Conservation (phyloP, 176 grass and related monocot genomes). For the Triticum aestivum region DNA sequence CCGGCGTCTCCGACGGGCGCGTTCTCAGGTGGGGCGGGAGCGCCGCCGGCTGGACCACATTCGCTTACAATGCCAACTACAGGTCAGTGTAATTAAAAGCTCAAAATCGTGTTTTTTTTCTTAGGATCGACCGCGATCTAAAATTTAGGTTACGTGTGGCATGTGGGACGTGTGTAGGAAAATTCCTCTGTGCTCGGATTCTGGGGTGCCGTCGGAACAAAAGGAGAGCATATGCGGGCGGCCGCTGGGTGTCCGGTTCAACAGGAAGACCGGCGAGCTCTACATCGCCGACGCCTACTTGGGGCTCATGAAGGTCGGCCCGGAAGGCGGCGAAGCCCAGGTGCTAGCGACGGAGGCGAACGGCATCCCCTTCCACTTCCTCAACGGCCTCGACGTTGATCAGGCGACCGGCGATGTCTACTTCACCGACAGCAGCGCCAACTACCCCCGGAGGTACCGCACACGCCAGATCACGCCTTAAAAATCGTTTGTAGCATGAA, state of each 20-base stretch:
- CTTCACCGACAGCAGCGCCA: constrained; percentile 64
- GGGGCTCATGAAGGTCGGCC: constrained; percentile 46
- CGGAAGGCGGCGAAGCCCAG: constrained; percentile 30
- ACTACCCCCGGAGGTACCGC: background rate
- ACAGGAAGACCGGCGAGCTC: constrained; percentile 46
- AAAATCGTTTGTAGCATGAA: too few species aligned
- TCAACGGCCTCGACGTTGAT: constrained; percentile 57
- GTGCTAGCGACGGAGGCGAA: constrained; percentile 24
- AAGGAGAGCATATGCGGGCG: constrained; percentile 58
- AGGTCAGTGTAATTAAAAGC: background rate
- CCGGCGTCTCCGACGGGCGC: constrained; percentile 53
- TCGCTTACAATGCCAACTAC: constrained; percentile 41
- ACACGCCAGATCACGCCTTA: background rate
- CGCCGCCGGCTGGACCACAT: constrained; percentile 36
- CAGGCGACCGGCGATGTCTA: constrained; percentile 53
- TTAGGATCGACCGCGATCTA: background rate
- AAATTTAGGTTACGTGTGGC: background rate
- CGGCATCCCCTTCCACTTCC: constrained; percentile 50
- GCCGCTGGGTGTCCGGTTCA: constrained; percentile 45
- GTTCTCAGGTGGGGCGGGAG: constrained; percentile 53
- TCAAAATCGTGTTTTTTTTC: background rate
- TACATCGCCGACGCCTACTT: constrained; percentile 68
- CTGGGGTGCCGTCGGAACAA: background rate
- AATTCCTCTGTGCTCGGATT: constrained; percentile 7
- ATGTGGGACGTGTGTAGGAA: background rate